These are phyloP conservation scores for Talaromyces amestolkiae DNA, from an alignment of 2,329 filamentous ascomycete genomes.

Conservation along the genomic window DNA sequence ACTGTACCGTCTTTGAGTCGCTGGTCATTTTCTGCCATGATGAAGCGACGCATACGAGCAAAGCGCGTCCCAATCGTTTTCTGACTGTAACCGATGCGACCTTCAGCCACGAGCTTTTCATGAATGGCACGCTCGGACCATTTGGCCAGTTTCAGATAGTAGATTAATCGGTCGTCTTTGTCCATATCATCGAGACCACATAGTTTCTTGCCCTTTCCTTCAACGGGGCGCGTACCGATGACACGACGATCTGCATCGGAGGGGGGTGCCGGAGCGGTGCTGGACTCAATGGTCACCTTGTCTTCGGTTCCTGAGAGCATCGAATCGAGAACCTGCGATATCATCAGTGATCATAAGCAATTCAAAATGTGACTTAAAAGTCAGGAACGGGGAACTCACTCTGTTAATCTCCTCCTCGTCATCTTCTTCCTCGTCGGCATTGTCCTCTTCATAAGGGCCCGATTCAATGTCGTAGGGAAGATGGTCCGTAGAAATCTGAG, in stretches of 20 bases:
- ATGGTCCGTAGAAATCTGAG: not conserved
- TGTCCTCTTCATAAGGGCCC: not conserved
- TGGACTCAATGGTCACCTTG: not conserved
- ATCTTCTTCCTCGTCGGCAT: not conserved
- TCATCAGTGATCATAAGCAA: not conserved
- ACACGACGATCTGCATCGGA: conserved; percentile 49
- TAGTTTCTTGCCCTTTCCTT: conserved; percentile 41
- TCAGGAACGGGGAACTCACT: not conserved
- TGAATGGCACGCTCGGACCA: conserved; percentile 45
- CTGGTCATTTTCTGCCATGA: conserved; percentile 45
- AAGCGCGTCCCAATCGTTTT: conserved; percentile 52
- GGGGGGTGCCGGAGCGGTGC: not conserved
- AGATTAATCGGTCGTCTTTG: conserved; percentile 46
- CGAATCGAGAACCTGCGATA: not conserved
- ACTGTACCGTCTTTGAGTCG: conserved; percentile 47
- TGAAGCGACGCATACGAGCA: conserved; percentile 43
- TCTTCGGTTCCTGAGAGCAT: not conserved
- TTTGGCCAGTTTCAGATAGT: conserved; percentile 30
- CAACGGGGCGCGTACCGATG: conserved; percentile 39
- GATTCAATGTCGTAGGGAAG: not conserved
- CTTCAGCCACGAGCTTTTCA: conserved; percentile 41
- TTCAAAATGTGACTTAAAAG: too few species aligned
- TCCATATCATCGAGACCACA: conserved; percentile 40
- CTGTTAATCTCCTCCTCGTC: not conserved
- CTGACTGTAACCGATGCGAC: conserved; percentile 43